Conservation (phyloP, 78 protist genomes). For the Andalucia godoyi region DNA sequence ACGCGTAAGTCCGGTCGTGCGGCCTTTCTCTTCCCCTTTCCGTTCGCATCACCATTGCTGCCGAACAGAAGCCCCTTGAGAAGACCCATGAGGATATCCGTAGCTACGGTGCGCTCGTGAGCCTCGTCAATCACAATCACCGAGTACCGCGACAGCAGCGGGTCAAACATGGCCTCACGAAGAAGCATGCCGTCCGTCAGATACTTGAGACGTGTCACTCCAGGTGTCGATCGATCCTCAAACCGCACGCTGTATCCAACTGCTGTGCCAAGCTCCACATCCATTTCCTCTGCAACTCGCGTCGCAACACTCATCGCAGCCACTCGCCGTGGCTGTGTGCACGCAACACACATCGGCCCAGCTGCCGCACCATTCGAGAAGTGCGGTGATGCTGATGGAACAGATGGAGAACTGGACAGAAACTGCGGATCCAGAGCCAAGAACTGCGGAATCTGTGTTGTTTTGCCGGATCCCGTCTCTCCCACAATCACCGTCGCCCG, state of each 20-base stretch:
- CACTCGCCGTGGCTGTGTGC: slow-evolving; percentile 98
- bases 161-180: slow-evolving; percentile 95
- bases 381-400: too few relatives aligned
- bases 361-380: background rate
- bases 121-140: slow-evolving; percentile 98
- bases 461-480: slow-evolving; percentile 98
- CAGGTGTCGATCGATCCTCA: too few relatives aligned
- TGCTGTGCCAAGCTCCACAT: slow-evolving; percentile 83
- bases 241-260: slow-evolving; percentile 98
- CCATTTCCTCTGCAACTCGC: slow-evolving; percentile 97
- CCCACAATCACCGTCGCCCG: slow-evolving; percentile 89
- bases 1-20: slow-evolving; percentile 72
- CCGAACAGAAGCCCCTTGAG: slow-evolving; percentile 47
- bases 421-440: background rate
- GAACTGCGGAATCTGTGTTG: slow-evolving; percentile 79
- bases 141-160: slow-evolving; percentile 59
- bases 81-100: slow-evolving; percentile 95
- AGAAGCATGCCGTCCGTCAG: slow-evolving; percentile 97
- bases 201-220: too few relatives aligned
- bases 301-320: slow-evolving; percentile 72
- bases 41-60: background rate
- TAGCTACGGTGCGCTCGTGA: slow-evolving; percentile 98
- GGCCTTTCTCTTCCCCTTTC: slow-evolving; percentile 6
- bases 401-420: too few relatives aligned
- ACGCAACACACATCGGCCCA: too few relatives aligned